Evolutionary conservation across 176 grass and related monocot genomes (phyloP), one percentile per base, ranked within the genome.

Genomic region (Carex kokanica): DNA sequence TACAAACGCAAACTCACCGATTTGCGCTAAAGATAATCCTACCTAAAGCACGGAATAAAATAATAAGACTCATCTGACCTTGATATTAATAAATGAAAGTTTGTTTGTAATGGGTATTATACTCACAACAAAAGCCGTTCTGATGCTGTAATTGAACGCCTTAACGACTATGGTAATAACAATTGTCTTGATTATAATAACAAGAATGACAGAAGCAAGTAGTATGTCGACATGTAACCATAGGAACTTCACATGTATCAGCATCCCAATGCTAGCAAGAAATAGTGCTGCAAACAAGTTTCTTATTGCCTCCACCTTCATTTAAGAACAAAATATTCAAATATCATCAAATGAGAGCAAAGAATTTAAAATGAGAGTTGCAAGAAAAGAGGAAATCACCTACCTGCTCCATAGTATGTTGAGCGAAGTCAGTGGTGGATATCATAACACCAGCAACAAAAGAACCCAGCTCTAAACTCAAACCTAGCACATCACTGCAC

Each of bases 241-340:
- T 56, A 99, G 89, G 83, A 99, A 99, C 45, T 95, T 92, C 70
- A 99, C 85, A 78, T 99, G 91, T 90, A 99, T 99, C 45, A 99
- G 86, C 96, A 99, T 99, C 85, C 97, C 97, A 51, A 99, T 95
- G 86, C 93, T 91, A 91, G 97, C 93, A 89, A 99, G 97, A 89
- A 99, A 99, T 82, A 99, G 93, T 51, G 97, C 97, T 17, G 97
- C 97, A 92, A 99, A 99, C 69, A 99, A 88, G 75, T 99, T 99
- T 41, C 97, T 91, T 55, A 95, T 96, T 10, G 91, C 81, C 82
- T 99, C 97, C 85, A 99, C 97, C 97, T 98, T 69, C 54, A 93
- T 85, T 61, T 27, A 77, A 75, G 32, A 81, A 64, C 73, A 9
- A 77, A 78, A 47, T 69, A 59, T 83, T 29, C 4, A 38, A 74